Percentiles rank a stretch among this genome's conserved stretches.
phyloP scores from a whole-genome alignment of 352 stramenopile genomes.

The Phytophthora cajani region DNA sequence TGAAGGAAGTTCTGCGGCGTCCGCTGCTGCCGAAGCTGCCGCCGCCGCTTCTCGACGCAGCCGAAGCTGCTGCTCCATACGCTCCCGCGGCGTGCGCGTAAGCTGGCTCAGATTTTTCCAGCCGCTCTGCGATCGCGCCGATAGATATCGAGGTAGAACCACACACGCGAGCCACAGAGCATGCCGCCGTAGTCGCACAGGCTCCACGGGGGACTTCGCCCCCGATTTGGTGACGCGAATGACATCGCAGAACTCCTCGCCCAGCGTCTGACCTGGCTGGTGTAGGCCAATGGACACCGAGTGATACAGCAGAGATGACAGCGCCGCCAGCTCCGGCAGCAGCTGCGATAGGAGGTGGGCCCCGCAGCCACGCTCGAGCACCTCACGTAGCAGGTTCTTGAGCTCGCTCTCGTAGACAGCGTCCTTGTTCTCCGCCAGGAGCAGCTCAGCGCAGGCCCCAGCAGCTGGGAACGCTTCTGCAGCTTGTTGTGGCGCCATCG shows the following conservation, averaged over 20 bases:
- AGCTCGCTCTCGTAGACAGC: slow-evolving; percentile 74
- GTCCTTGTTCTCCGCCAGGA: slow-evolving; percentile 80
- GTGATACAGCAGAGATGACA: slow-evolving; percentile 77
- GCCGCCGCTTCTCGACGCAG: slow-evolving; percentile 45
- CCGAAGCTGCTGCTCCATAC: slow-evolving; percentile 82
- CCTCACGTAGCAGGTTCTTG: slow-evolving; percentile 75
- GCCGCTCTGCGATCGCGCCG: slow-evolving; percentile 64
- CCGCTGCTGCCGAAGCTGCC: slow-evolving; percentile 4
- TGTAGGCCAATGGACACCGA: slow-evolving; percentile 58
- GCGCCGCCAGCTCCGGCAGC: slow-evolving; percentile 70
- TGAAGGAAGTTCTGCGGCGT: neutral
- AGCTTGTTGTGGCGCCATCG: slow-evolving; percentile 8
- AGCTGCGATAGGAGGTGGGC: slow-evolving; percentile 81
- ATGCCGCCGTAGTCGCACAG: slow-evolving; percentile 50
- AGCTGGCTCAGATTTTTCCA: slow-evolving; percentile 78
- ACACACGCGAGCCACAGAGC: slow-evolving; percentile 62
- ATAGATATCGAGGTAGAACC: slow-evolving; percentile 70
- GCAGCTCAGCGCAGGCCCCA: slow-evolving; percentile 74
- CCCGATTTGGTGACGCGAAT: slow-evolving; percentile 58
- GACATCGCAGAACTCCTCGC: slow-evolving; percentile 88
- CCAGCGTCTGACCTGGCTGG: slow-evolving; percentile 82
- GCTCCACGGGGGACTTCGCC: slow-evolving; percentile 15
- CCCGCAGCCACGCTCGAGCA: slow-evolving; percentile 75
- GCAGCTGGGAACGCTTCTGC: slow-evolving; percentile 58
- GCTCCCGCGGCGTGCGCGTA: slow-evolving; percentile 68